Percentiles rank a stretch among this genome's conserved stretches.
phyloP scores from a whole-genome alignment of 192 early-diverging fungal species.

The Spinellus fusiger region DNA sequence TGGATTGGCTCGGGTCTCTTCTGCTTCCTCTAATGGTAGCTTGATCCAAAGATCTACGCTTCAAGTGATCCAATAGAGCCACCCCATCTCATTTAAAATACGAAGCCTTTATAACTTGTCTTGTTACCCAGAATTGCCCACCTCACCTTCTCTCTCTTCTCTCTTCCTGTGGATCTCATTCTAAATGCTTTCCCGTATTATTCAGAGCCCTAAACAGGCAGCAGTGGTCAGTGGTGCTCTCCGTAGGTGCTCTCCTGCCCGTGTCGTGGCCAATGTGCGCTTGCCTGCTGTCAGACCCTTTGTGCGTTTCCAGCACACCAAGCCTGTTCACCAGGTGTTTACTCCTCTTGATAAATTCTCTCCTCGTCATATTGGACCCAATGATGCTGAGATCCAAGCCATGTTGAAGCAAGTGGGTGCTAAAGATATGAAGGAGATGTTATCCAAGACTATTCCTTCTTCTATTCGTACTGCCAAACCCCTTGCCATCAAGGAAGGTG shows the following conservation, averaged over 20 bases:
- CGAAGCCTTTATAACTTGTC: not conserved
- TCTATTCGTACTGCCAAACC: slow-evolving; percentile 68
- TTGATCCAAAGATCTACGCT: slow-evolving; percentile 8
- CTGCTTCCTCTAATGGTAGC: slow-evolving; percentile 18
- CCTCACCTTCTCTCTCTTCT: slow-evolving; percentile 3
- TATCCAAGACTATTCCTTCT: slow-evolving; percentile 77
- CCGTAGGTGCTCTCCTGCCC: not conserved
- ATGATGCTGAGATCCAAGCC: slow-evolving; percentile 59
- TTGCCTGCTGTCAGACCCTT: slow-evolving; percentile 8
- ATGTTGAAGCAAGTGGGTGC: slow-evolving; percentile 86
- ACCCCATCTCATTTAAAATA: not conserved
- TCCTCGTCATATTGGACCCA: slow-evolving; percentile 86
- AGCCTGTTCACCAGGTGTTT: slow-evolving; percentile 29
- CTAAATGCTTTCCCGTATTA: slow-evolving; percentile 13
- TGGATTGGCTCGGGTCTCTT: slow-evolving; percentile 17
- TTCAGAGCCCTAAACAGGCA: not conserved
- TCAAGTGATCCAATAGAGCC: not conserved
- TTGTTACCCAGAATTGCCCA: not conserved
- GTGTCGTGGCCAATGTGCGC: slow-evolving; percentile 2
- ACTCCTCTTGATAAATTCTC: slow-evolving; percentile 67
- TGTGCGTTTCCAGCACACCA: slow-evolving; percentile 12
- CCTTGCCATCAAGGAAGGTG: slow-evolving; percentile 68
- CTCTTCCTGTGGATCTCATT: not conserved
- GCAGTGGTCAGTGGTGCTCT: not conserved
- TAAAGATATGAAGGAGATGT: slow-evolving; percentile 73